phyloP scores from a whole-genome alignment of 495 filamentous ascomycete species.

The Oidiodendron maius region DNA sequence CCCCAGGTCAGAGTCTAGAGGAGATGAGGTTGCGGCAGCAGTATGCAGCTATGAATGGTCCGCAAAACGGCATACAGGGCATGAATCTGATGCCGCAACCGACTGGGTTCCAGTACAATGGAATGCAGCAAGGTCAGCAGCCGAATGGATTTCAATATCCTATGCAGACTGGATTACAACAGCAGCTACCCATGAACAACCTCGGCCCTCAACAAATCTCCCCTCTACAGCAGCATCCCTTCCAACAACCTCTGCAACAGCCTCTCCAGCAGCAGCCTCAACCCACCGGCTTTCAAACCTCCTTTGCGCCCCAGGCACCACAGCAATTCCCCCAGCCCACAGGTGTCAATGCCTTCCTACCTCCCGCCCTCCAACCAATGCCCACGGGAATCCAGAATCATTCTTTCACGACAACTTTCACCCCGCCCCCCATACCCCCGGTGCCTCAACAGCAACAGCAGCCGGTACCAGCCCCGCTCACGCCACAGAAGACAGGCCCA shows the following conservation, averaged over 20 bases:
- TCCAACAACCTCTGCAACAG: slow-evolving; percentile 45
- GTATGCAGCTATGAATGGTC: slow-evolving; percentile 22
- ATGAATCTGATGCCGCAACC: slow-evolving; percentile 37
- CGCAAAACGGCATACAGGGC: slow-evolving; percentile 12
- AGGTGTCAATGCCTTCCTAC: slow-evolving; percentile 51
- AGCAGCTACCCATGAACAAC: slow-evolving; percentile 32
- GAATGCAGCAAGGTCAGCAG: slow-evolving; percentile 16
- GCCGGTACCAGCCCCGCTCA: slow-evolving; percentile 51
- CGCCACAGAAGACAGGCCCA: slow-evolving; percentile 91
- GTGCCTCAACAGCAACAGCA: slow-evolving; percentile 45
- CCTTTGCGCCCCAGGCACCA: slow-evolving; percentile 34
- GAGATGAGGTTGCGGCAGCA: slow-evolving; percentile 62
- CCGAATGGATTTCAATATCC: slow-evolving; percentile 32
- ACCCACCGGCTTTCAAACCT: slow-evolving; percentile 52
- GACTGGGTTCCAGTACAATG: slow-evolving; percentile 20
- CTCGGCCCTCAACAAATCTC: slow-evolving; percentile 51
- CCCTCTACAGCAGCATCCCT: slow-evolving; percentile 56
- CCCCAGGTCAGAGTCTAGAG: slow-evolving; percentile 69
- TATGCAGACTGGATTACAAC: slow-evolving; percentile 17
- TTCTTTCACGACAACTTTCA: slow-evolving; percentile 42
- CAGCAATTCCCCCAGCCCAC: slow-evolving; percentile 39
- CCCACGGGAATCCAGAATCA: slow-evolving; percentile 48
- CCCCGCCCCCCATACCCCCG: slow-evolving; percentile 33
- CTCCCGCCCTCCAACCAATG: slow-evolving; percentile 49
- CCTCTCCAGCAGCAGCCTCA: slow-evolving; percentile 8